Percentiles rank a stretch among this genome's conserved stretches.
phyloP scores from a whole-genome alignment of 805 yeast genomes.

The Saturnispora quitensis region DNA sequence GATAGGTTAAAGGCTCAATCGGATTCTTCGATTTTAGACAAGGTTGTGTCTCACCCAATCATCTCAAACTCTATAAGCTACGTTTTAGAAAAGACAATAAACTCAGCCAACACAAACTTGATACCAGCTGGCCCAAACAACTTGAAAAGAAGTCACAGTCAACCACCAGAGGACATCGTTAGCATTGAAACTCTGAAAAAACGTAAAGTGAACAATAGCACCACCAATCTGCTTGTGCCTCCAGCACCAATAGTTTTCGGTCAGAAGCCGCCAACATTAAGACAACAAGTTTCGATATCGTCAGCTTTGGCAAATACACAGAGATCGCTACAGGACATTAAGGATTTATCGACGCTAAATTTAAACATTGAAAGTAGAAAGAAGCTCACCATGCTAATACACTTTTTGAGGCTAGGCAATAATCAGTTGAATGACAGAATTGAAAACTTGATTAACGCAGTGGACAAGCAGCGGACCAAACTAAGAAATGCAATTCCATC shows the following conservation, averaged over 20 bases:
- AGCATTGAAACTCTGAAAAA: neutral
- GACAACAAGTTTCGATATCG: conserved; percentile 24
- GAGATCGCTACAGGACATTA: conserved; percentile 26
- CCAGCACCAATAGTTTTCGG: neutral
- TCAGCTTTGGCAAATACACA: conserved; percentile 25
- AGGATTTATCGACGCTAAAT: conserved; percentile 27
- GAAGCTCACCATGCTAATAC: conserved; percentile 68
- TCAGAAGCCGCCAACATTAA: conserved; percentile 10
- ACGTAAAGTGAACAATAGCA: neutral
- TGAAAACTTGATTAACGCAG: conserved; percentile 33
- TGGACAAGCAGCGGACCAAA: conserved; percentile 20
- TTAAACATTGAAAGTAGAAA: conserved; percentile 57
- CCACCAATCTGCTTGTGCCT: neutral
- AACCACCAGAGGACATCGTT: neutral
- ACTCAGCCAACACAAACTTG: conserved; percentile 21
- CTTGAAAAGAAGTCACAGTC: neutral
- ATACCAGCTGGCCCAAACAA: neutral
- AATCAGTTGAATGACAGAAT: conserved; percentile 64
- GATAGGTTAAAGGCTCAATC: neutral
- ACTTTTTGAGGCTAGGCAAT: conserved; percentile 72
- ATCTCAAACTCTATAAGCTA: conserved; percentile 29
- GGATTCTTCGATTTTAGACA: conserved; percentile 25
- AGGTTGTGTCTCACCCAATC: conserved; percentile 30
- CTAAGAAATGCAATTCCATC: conserved; percentile 6
- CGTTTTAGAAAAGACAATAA: conserved; percentile 29